Conservation (phyloP, 169 alveolate species). For the Amoebophrya sp. region DNA sequence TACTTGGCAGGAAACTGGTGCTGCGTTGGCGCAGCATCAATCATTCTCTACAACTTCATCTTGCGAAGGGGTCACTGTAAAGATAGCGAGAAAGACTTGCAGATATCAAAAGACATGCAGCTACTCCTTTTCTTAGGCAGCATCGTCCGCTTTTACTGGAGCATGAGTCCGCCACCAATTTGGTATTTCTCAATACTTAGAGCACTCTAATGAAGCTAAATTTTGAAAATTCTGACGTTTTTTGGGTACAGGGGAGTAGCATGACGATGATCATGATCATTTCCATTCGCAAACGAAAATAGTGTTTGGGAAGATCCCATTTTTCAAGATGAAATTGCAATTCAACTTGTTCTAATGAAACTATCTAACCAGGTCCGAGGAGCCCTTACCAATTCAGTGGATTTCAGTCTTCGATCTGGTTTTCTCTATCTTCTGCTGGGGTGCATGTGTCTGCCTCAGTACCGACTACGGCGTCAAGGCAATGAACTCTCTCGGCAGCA, state of each 20-base stretch:
- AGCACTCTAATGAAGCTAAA: too few species aligned
- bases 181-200: neutral
- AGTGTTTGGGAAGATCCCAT: too few species aligned
- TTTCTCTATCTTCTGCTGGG: neutral
- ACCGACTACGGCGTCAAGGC: neutral
- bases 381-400: conserved; percentile 19
- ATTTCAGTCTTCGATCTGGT: neutral
- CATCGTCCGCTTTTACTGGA: conserved; percentile 6
- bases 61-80: neutral
- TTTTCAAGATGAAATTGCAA: too few species aligned
- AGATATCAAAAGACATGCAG: conserved; percentile 18
- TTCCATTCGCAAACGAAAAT: neutral
- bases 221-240: neutral
- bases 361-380: neutral
- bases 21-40: neutral
- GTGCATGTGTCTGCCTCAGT: neutral
- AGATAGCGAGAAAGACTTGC: neutral
- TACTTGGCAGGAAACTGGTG: neutral
- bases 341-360: neutral
- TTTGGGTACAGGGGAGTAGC: neutral
- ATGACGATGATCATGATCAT: neutral
- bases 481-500: neutral
- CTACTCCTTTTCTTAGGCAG: neutral
- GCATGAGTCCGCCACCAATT: neutral
- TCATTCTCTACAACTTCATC: neutral